Percentiles rank a stretch among this genome's conserved stretches.
These are phyloP conservation scores for Diplosphaera chodatii DNA, from an alignment of 139 green algal genomes.

Conservation along the genomic window DNA sequence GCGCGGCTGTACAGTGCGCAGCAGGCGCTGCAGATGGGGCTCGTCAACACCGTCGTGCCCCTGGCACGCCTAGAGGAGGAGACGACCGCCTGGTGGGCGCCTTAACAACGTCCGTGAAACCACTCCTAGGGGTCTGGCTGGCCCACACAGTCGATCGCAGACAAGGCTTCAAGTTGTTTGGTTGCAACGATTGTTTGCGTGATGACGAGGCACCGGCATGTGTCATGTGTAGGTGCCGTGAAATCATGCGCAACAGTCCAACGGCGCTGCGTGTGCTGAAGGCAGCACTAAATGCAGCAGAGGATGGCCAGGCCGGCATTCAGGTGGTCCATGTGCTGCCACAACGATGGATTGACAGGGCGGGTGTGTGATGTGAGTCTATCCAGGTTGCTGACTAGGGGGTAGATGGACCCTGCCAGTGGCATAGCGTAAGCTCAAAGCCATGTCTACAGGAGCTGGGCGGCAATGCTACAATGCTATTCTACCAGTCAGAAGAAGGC, in stretches of 20 bases:
- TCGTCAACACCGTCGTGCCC: conserved; percentile 95
- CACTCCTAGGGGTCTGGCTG: no score
- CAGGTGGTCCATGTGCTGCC: no score
- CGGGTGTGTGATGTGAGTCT: no score
- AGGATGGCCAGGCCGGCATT: conserved; percentile 93
- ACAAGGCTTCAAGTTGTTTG: no score
- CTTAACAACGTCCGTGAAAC: no score
- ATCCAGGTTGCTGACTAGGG: no score
- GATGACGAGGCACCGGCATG: no score
- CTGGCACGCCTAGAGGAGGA: conserved; percentile 80
- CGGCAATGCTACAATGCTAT: conserved; percentile 92
- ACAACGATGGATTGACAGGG: no score
- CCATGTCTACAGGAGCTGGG: conserved; percentile 62
- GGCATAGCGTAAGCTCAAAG: no score
- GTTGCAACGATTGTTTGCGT: no score
- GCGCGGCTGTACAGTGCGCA: conserved; percentile 83
- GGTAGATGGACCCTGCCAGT: no score
- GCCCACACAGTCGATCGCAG: no score
- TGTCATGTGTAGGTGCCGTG: conserved; percentile 78
- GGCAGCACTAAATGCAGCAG: conserved; percentile 86
- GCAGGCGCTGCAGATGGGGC: conserved; percentile 85
- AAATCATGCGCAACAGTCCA: conserved; percentile 93
- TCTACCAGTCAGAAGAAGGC: conserved; percentile 92
- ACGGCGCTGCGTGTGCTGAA: conserved; percentile 92
- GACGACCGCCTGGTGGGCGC: conserved; percentile 80